Conservation (phyloP, 2,329 filamentous ascomycete species). For the Onygenales sp. region DNA sequence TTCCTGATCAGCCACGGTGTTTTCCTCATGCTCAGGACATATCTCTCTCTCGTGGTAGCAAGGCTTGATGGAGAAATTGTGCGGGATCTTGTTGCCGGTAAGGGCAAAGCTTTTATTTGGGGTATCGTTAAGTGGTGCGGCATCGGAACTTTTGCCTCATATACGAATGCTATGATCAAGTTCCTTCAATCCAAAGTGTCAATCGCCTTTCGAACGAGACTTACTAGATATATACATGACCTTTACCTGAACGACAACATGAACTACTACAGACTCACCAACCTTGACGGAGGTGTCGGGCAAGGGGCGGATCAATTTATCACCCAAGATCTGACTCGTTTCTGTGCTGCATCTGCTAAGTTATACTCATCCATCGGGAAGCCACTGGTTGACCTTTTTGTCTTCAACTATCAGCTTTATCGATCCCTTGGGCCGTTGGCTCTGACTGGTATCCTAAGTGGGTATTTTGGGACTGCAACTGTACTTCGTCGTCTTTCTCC, state of each 20-base stretch:
- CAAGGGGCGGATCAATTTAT: conserved; percentile 95
- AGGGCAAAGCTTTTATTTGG: conserved; percentile 78
- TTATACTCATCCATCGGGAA: conserved; percentile 97
- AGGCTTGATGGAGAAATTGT: conserved; percentile 93
- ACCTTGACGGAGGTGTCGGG: conserved; percentile 84
- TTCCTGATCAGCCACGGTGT: conserved; percentile 78
- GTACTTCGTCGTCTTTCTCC: conserved; percentile 81
- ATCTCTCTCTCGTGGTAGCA: conserved; percentile 86
- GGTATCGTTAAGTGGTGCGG: conserved; percentile 93
- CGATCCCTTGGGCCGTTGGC: conserved; percentile 82
- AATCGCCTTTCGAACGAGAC: conserved; percentile 88
- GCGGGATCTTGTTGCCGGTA: conserved; percentile 87
- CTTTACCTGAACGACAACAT: conserved; percentile 89
- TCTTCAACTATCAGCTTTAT: conserved; percentile 97
- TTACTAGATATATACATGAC: conserved; percentile 95
- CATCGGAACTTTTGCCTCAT: conserved; percentile 84
- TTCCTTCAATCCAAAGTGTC: conserved; percentile 96
- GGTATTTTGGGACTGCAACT: conserved; percentile 90
- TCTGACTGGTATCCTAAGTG: conserved; percentile 73
- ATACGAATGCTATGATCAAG: conserved; percentile 99
- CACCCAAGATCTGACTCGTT: conserved; percentile 89
- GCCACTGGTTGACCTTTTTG: conserved; percentile 89
- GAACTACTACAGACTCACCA: conserved; percentile 92
- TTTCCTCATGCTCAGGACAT: conserved; percentile 86
- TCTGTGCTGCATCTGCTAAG: conserved; percentile 84